A percentile compares a stretch with the other conserved stretches of the same genome.
phyloP scores from a whole-genome alignment of 192 early-diverging fungal species.

The Entrophospora sp. region DNA sequence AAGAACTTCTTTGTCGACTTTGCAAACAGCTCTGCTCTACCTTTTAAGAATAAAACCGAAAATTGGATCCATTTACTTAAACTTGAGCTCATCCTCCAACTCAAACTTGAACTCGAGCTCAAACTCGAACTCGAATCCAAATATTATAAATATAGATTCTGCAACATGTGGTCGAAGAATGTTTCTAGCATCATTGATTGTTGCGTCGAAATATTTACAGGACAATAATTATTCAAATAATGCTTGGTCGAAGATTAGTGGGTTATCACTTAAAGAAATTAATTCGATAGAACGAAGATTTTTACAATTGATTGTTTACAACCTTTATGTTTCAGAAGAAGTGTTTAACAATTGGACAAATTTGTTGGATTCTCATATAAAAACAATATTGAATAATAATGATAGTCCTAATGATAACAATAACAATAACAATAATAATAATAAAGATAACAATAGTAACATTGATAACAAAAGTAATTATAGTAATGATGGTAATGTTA shows the following conservation, averaged over 20 bases:
- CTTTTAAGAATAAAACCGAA: constrained; percentile 38
- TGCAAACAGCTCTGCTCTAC: constrained; percentile 71
- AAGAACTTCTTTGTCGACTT: constrained; percentile 66
- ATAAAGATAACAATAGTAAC: too few relatives aligned
- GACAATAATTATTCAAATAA: constrained; percentile 80
- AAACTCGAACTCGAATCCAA: too few relatives aligned
- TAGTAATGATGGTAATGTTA: too few relatives aligned
- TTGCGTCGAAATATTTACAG: constrained; percentile 80
- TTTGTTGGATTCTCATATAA: too few relatives aligned
- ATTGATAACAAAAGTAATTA: too few relatives aligned
- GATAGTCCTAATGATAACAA: too few relatives aligned
- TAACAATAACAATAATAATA: too few relatives aligned
- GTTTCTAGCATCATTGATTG: constrained; percentile 75
- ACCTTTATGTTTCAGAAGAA: too few relatives aligned
- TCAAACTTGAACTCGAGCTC: too few relatives aligned
- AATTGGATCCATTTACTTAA: constrained; percentile 5
- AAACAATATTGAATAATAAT: too few relatives aligned
- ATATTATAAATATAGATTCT: not conserved
- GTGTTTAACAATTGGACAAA: too few relatives aligned
- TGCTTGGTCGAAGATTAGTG: constrained; percentile 83
- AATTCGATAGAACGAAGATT: constrained; percentile 72
- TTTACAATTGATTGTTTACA: constrained; percentile 69
- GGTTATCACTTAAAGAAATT: constrained; percentile 66
- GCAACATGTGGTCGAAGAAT: constrained; percentile 65
- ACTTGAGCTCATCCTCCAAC: too few relatives aligned